Percentiles rank a stretch among this genome's conserved stretches.
These are phyloP conservation scores for Tolypocladium capitatum DNA, from an alignment of 2,329 filamentous ascomycete species.

Conservation along the genomic window DNA sequence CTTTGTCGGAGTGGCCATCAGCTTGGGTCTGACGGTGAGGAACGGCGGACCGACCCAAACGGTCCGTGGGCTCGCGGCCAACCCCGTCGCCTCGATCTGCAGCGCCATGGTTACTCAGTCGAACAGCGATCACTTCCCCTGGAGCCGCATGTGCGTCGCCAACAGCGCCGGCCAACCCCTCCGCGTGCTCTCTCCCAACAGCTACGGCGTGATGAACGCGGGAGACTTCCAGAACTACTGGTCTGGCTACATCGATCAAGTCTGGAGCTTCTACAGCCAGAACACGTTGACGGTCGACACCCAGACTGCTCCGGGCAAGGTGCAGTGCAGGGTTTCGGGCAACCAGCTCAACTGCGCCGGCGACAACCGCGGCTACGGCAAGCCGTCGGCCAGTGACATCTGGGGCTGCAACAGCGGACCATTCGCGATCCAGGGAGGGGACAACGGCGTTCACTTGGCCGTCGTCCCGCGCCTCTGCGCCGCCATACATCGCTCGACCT, in stretches of 20 bases:
- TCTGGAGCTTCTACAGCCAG: conserved; percentile 29
- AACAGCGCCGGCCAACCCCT: conserved; percentile 21
- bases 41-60: conserved; percentile 19
- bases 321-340: conserved; percentile 24
- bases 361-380: conserved; percentile 28
- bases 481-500: conserved; percentile 34
- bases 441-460: conserved; percentile 27
- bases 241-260: conserved; percentile 29
- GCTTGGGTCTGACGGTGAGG: conserved; percentile 28
- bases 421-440: conserved; percentile 22
- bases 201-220: conserved; percentile 22
- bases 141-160: conserved; percentile 31
- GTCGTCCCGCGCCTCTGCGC: conserved; percentile 36
- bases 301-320: conserved; percentile 23
- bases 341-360: conserved; percentile 23
- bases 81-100: conserved; percentile 26
- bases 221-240: conserved; percentile 28
- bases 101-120: conserved; percentile 24
- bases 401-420: conserved; percentile 38
- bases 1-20: conserved; percentile 36
- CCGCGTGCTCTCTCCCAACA: conserved; percentile 31
- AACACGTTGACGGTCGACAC: conserved; percentile 29
- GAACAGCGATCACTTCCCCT: conserved; percentile 24
- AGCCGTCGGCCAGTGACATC: conserved; percentile 31
- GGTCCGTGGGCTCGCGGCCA: conserved; percentile 24